A percentile compares a stretch with the other conserved stretches of the same genome.
Conservation (phyloP, 805 yeast genomes). For the Saturnispora bothae region DNA sequence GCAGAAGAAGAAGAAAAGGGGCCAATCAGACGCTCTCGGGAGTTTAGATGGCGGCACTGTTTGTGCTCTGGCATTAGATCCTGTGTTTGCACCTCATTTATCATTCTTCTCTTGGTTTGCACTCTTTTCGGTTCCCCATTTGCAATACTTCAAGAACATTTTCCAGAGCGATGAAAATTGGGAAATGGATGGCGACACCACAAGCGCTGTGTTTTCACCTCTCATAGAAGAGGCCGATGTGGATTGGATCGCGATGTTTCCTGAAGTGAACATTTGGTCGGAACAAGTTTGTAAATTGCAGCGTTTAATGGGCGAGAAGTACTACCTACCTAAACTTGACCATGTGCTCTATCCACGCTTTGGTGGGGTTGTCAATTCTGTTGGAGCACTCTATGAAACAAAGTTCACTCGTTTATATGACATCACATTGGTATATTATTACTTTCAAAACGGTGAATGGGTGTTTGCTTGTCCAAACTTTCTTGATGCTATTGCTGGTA, state of each 20-base stretch:
- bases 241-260: conserved; percentile 63
- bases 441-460: conserved; percentile 12
- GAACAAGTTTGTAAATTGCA: conserved; percentile 40
- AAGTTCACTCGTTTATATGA: conserved; percentile 43
- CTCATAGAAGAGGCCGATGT: conserved; percentile 29
- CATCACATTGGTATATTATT: conserved; percentile 39
- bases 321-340: conserved; percentile 48
- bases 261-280: conserved; percentile 71
- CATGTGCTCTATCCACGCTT: conserved; percentile 73
- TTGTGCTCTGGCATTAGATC: conserved; percentile 42
- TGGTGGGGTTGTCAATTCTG: conserved; percentile 41
- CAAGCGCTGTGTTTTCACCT: conserved; percentile 8
- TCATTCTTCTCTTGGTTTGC: conserved; percentile 64
- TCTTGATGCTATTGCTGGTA: conserved; percentile 27
- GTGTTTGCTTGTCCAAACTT: conserved; percentile 28
- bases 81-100: conserved; percentile 31
- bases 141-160: conserved; percentile 36
- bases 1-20: conserved; percentile 8
- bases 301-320: conserved; percentile 40
- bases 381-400: conserved; percentile 31
- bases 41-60: conserved; percentile 14
- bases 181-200: conserved; percentile 35
- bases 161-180: conserved; percentile 61
- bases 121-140: conserved; percentile 51
- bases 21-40: too few species aligned